Evolutionary conservation across 176 grass and related monocot species (phyloP), one percentile per base, ranked within the genome.

Genomic region (Oryza longistaminata): DNA sequence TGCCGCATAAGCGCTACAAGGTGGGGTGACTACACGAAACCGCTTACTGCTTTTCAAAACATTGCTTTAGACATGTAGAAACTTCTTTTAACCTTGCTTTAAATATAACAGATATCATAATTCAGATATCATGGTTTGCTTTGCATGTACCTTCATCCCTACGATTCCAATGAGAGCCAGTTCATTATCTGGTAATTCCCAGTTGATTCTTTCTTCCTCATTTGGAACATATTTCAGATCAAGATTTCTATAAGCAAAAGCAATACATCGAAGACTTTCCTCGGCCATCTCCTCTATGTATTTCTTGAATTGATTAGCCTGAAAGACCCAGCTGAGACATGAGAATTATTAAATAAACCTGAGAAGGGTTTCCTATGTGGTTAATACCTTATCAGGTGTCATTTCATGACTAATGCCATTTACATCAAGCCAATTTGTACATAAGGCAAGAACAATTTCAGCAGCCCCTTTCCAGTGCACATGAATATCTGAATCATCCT

Each of bases 401-500:
- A 92, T 80, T 88, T 86, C 74, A 76, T 91, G 83, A 72, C 42
- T 64, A 62, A 61, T 85, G 74, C 96, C 96, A 73, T 91, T 81
- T 39, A 71, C 25, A 85, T 82, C 76, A 27, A 96, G 73, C 88
- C 91, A 99, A 81, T 85, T 88, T 48, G 82, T 94, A 85, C 93
- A 99, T 49, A 92, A 80, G 9, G 76, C 78, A 50, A 99, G 90
- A 85, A 99, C 75, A 78, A 99, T 87, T 90, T 99, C 96, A 68
- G 96, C 93, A 74, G 96, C 96, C 35, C 96, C 96, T 91, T 99
- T 99, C 93, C 96, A 99, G 60, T 99, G 96, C 37, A 99, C 72
- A 91, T 89, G 96, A 87, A 99, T 82, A 42, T 77, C 44, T 5
- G 83, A 93, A 71, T 87, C 93, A 60, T 55, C 65, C 96, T 99